Evolutionary conservation across 176 grass and related monocot species (phyloP).

Genomic region (Themeda triandra): DNA sequence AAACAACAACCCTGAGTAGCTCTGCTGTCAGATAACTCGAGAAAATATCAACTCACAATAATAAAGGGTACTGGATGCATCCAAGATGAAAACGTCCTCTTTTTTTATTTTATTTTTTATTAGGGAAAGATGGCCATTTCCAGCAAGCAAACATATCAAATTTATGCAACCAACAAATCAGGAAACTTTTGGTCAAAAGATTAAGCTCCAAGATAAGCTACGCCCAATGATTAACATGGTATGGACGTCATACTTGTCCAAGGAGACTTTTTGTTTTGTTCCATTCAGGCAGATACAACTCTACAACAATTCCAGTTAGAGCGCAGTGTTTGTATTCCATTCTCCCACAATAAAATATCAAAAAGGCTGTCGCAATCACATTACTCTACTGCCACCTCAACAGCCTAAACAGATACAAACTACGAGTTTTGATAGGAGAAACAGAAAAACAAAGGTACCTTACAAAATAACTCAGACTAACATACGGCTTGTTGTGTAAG

Average conservation of each 20-base stretch:
- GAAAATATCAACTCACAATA: neutral
- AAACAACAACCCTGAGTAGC: constrained; percentile 5
- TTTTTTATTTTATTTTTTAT: neutral
- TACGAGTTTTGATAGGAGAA: neutral
- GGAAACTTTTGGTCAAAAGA: constrained; percentile 14
- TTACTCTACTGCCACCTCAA: neutral
- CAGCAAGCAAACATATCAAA: constrained; percentile 32
- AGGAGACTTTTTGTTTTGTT: constrained; percentile 12
- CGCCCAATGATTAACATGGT: constrained; percentile 23
- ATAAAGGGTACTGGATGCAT: constrained; percentile 27
- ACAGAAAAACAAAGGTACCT: neutral
- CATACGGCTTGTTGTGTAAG: neutral
- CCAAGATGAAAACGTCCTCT: constrained; percentile 12
- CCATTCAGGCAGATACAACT: constrained; percentile 4
- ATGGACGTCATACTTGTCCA: constrained; percentile 22
- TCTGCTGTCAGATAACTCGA: neutral
- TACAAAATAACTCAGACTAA: neutral
- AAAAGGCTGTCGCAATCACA: neutral
- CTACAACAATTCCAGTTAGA: constrained; percentile 18
- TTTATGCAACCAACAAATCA: constrained; percentile 43
- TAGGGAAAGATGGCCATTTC: neutral
- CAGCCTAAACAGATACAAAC: constrained; percentile 1
- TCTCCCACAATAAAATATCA: neutral
- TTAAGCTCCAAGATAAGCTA: constrained; percentile 9
- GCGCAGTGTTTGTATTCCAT: neutral